phyloP scores from a whole-genome alignment of 83 land plant genomes.

The Picea abies region DNA sequence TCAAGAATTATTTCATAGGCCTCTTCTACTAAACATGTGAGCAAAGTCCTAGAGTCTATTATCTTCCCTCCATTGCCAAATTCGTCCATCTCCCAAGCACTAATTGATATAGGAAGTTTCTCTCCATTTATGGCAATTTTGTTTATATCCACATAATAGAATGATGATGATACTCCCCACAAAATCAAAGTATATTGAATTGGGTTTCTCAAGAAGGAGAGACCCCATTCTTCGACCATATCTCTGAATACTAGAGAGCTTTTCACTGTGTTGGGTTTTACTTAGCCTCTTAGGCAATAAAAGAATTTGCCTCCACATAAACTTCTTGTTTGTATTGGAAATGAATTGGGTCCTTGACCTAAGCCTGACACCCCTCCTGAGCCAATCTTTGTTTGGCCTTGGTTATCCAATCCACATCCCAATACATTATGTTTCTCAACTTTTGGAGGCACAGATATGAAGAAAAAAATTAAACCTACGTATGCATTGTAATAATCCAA shows the following conservation, averaged over 20 bases:
- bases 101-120: slow-evolving; percentile 4
- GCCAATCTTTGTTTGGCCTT: slow-evolving; percentile 19
- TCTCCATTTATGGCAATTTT: slow-evolving; percentile 15
- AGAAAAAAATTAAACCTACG: too few species aligned
- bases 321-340: too few species aligned
- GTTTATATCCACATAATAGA: slow-evolving; percentile 27
- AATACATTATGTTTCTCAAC: neutral
- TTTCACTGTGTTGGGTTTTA: slow-evolving; percentile 12
- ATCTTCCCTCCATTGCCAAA: slow-evolving; percentile 29
- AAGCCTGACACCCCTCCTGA: slow-evolving; percentile 25
- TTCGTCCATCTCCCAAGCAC: slow-evolving; percentile 8
- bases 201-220: neutral
- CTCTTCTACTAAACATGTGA: slow-evolving; percentile 22
- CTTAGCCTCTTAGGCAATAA: slow-evolving; percentile 35
- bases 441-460: too few species aligned
- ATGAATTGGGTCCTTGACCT: too few species aligned
- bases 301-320: neutral
- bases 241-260: slow-evolving; percentile 34
- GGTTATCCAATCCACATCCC: slow-evolving; percentile 31
- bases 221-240: too few species aligned
- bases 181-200: slow-evolving; percentile 35
- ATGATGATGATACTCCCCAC: neutral
- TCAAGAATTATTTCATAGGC: slow-evolving; percentile 24
- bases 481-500: too few species aligned
- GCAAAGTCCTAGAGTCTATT: slow-evolving; percentile 28